phyloP scores from a whole-genome alignment of 2,329 filamentous ascomycete species.

The Thielaviopsis musarum region DNA sequence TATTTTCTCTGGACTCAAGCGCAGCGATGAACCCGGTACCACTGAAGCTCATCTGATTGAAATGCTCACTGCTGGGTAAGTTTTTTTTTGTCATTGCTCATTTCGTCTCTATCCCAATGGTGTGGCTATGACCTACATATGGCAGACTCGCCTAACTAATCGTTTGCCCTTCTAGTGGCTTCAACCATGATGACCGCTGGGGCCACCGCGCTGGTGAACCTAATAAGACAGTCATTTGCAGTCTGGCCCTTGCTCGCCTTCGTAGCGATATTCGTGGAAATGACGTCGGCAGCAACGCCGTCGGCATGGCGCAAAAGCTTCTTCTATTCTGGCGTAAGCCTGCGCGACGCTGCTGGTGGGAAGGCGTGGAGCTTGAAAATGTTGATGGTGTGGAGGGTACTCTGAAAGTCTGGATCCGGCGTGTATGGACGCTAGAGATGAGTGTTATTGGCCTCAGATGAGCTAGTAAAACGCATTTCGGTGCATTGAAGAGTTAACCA shows the following conservation, averaged over 20 bases:
- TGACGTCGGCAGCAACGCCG: constrained; percentile 56
- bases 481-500: neutral
- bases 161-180: constrained; percentile 45
- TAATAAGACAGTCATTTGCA: constrained; percentile 97
- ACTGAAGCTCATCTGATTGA: constrained; percentile 98
- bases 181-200: constrained; percentile 91
- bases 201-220: constrained; percentile 94
- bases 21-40: constrained; percentile 88
- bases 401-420: constrained; percentile 93
- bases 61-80: constrained; percentile 95
- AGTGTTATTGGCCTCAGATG: constrained; percentile 74
- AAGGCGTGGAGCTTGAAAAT: constrained; percentile 78
- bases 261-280: constrained; percentile 82
- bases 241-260: constrained; percentile 77
- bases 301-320: constrained; percentile 97
- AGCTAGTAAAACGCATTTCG: neutral
- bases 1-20: constrained; percentile 88
- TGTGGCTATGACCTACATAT: neutral
- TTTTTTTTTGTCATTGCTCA: constrained; percentile 12
- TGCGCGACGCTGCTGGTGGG: constrained; percentile 95
- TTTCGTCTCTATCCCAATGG: neutral
- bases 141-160: constrained; percentile 10
- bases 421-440: constrained; percentile 98
- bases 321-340: constrained; percentile 97
- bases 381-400: constrained; percentile 83